These are phyloP conservation scores for Hyparrhenia diplandra DNA, from an alignment of 176 grass and related monocot genomes.

Conservation along the genomic window DNA sequence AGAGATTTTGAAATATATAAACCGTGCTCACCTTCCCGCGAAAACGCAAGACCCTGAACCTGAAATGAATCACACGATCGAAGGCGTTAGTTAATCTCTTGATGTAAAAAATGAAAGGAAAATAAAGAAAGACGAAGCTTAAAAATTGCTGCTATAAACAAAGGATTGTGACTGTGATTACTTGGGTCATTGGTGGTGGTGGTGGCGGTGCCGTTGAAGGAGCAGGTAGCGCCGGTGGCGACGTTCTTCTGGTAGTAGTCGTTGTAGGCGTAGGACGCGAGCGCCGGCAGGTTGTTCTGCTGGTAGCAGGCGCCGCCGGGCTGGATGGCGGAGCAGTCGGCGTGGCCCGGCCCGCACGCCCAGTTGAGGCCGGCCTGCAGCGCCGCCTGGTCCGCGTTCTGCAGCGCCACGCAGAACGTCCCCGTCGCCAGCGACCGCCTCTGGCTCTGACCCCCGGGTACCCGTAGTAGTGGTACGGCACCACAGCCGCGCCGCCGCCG, in stretches of 20 bases:
- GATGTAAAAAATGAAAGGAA: background rate
- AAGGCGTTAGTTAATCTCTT: too few relatives aligned
- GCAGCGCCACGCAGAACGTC: conserved; percentile 74
- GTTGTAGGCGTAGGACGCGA: conserved; percentile 91
- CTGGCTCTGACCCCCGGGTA: background rate
- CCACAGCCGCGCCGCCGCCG: background rate
- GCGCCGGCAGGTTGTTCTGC: conserved; percentile 57
- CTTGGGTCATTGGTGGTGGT: conserved; percentile 60
- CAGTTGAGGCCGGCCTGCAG: conserved; percentile 61
- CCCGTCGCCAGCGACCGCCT: conserved; percentile 42
- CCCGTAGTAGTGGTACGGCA: conserved; percentile 6
- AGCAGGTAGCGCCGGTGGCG: conserved; percentile 63
- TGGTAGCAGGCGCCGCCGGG: conserved; percentile 58
- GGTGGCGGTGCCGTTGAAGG: conserved; percentile 66
- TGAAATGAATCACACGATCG: conserved; percentile 31
- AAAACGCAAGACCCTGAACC: conserved; percentile 76
- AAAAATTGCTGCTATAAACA: too few relatives aligned
- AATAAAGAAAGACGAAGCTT: too few relatives aligned
- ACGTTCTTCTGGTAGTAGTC: conserved; percentile 68
- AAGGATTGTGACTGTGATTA: too few relatives aligned
- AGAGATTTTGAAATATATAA: background rate
- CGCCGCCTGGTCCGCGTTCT: conserved; percentile 53
- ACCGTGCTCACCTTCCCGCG: conserved; percentile 56
- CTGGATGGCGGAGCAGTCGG: conserved; percentile 74
- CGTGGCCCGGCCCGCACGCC: conserved; percentile 62